A percentile compares a stretch with the other conserved stretches of the same genome.
Evolutionary conservation across 192 early-diverging fungal species (phyloP).

Genomic region (Coemansia interrupta): DNA sequence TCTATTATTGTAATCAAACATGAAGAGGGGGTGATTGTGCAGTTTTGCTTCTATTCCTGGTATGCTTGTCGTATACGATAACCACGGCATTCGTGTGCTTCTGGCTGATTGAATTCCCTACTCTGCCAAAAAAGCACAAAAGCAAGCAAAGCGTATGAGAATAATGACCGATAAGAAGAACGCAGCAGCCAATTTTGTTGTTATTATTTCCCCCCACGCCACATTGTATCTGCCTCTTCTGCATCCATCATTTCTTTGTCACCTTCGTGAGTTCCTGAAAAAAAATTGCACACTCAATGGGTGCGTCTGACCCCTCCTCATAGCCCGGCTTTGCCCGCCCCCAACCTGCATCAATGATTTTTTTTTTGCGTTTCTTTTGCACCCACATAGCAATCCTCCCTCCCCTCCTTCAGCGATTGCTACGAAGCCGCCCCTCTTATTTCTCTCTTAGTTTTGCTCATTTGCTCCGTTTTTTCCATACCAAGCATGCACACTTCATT

Average conservation of each 20-base stretch:
- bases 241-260: conserved; percentile 4
- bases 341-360: neutral
- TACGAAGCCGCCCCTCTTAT: neutral
- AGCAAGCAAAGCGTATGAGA: too few species aligned
- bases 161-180: too few species aligned
- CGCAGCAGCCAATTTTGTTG: too few species aligned
- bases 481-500: neutral
- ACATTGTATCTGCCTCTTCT: neutral
- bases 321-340: conserved; percentile 2
- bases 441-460: neutral
- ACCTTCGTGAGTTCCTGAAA: conserved; percentile 3
- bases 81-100: too few species aligned
- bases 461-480: neutral
- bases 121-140: too few species aligned
- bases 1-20: too few species aligned
- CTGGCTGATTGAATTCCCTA: too few species aligned
- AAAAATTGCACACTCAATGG: neutral
- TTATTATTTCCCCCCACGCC: neutral
- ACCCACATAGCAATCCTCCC: neutral
- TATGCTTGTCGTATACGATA: too few species aligned
- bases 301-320: neutral
- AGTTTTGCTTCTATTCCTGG: too few species aligned
- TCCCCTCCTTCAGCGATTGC: neutral
- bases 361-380: conserved; percentile 1
- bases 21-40: too few species aligned